A percentile compares a stretch with the other conserved stretches of the same genome.
phyloP scores from a whole-genome alignment of 1,139 yeast genomes.

The Lodderomyces metapsilosis region DNA sequence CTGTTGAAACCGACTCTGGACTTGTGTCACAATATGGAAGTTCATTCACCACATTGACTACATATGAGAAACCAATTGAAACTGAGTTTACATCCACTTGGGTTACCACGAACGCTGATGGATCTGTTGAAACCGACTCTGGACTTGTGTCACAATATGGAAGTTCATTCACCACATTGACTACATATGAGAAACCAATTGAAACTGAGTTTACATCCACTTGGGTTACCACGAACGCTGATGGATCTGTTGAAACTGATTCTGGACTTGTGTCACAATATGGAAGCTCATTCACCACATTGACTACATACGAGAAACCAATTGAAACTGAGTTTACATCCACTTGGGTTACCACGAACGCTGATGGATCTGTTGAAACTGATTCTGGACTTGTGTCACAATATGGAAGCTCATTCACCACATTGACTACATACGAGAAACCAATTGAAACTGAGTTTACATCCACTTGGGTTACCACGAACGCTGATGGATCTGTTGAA shows the following conservation, averaged over 20 bases:
- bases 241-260: constrained; percentile 8
- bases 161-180: too few relatives aligned
- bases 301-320: too few relatives aligned
- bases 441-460: constrained; percentile 14
- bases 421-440: constrained; percentile 5
- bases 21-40: constrained; percentile 12
- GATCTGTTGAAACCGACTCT: constrained; percentile 10
- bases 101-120: constrained; percentile 3
- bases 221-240: constrained; percentile 6
- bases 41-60: too few relatives aligned
- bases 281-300: too few relatives aligned
- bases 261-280: constrained; percentile 9
- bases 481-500: constrained; percentile 13
- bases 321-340: too few relatives aligned
- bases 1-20: constrained; percentile 17
- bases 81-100: constrained; percentile 2
- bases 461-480: constrained; percentile 11
- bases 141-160: constrained; percentile 8
- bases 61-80: too few relatives aligned
- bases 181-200: constrained; percentile 2
- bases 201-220: constrained; percentile 14
- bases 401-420: constrained; percentile 5
- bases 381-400: too few relatives aligned
- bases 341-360: too few relatives aligned
- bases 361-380: too few relatives aligned